A percentile compares a stretch with the other conserved stretches of the same genome.
phyloP scores from a whole-genome alignment of 2,329 filamentous ascomycete genomes.

The Diplodia intermedia region DNA sequence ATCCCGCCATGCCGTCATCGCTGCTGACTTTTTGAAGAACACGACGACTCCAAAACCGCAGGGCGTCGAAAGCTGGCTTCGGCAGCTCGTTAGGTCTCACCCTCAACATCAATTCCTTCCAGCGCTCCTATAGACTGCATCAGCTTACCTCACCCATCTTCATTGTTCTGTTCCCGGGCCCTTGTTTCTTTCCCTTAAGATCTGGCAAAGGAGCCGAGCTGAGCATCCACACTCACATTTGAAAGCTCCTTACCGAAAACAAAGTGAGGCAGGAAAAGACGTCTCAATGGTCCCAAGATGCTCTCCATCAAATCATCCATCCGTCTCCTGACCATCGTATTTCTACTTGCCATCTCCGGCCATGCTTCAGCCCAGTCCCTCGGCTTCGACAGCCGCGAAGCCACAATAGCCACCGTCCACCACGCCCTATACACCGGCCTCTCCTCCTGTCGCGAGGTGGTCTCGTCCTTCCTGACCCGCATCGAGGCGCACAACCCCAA shows the following conservation, averaged over 20 bases:
- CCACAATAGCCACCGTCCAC: conserved; percentile 65
- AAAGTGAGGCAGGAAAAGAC: background rate
- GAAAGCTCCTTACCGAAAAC: background rate
- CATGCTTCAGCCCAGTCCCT: conserved; percentile 38
- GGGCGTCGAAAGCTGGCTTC: background rate
- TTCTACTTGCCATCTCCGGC: background rate
- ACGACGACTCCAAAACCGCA: background rate
- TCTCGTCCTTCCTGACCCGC: conserved; percentile 63
- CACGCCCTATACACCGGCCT: conserved; percentile 60
- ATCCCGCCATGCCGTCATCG: conserved; percentile 7
- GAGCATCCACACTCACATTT: background rate
- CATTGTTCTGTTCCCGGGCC: background rate
- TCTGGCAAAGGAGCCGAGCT: background rate
- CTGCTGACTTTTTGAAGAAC: conserved; percentile 8
- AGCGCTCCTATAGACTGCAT: background rate
- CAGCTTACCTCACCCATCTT: conserved; percentile 4
- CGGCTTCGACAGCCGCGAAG: conserved; percentile 62
- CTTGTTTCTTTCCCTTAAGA: background rate
- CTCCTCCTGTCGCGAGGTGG: conserved; percentile 62
- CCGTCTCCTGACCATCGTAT: background rate
- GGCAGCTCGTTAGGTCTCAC: background rate
- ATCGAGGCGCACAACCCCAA: conserved; percentile 64
- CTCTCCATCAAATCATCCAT: background rate
- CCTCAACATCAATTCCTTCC: background rate
- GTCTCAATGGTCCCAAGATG: background rate